Base-by-base conservation (phyloP, 352 stramenopile species). In the Globisporangium alternatum region DNA sequence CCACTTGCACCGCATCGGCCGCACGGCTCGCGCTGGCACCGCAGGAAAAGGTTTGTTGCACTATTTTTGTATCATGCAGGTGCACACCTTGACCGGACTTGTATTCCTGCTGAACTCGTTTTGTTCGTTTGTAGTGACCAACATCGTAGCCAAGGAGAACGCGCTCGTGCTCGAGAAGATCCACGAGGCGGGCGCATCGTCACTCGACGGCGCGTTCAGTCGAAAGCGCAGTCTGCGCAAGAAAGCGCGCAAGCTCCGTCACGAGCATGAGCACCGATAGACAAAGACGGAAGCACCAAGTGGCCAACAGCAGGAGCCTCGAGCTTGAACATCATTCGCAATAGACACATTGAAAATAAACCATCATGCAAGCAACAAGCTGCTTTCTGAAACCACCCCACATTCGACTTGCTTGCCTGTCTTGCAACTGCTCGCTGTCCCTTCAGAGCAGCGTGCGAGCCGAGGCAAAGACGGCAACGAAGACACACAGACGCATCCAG, bases 161-260 rank as follows among this genome's bases (percentile, higher is more conserved):
- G 72, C 63, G 19, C 71, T 91, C 2, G 76, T 92, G 35, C 60
- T 91, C 8, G 71, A 71, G 10, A 89, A 91, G 65, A 91, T 92
- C 70, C 65, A 71, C 15, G 74, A 81, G 52, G 83, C 83, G 0
- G 83, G 82, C 5, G 60, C 35, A 0, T 73, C 74, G 19, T 78
- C 77, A 31, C 77, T 92, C 43, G 59, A 79, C 25, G 75, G 77
- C 30, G 86, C 74, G n/a, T 95, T 95, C 71, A 95, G 83, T 62
- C 79, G 83, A 1, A 91, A 91, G 56, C 81, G 83, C 19, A 95
- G 86, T 65, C 80, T 95, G 35, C 80, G 83, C 54, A 91, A 91
- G 64, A 92, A 91, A 62, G 83, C 86, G 56, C 90, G 86, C 60
- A 95, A 92, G 71, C 48, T 67, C 3, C 57, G 35, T 9, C 30